These are phyloP conservation scores for Mycotypha africana DNA, from an alignment of 371 early-diverging fungal genomes.

Conservation along the genomic window DNA sequence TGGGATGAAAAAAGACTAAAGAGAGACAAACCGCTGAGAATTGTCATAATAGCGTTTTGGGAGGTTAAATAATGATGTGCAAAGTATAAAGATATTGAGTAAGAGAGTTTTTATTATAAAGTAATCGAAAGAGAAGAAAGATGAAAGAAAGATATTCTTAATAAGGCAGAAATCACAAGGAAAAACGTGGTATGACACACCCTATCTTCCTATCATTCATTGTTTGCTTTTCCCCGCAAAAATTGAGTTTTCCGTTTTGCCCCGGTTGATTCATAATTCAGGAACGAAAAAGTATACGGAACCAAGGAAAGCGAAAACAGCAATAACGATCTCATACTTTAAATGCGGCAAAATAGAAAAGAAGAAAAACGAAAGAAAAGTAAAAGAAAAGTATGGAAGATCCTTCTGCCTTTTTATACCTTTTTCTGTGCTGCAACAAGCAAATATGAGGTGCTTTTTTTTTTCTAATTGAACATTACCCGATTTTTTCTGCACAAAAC, in stretches of 20 bases:
- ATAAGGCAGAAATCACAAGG: not conserved
- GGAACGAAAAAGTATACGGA: not conserved
- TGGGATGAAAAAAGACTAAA: slow-evolving; percentile 27
- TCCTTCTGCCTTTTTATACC: slow-evolving; percentile 2
- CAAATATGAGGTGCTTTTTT: slow-evolving; percentile 6
- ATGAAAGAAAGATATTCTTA: not conserved
- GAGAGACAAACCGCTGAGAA: slow-evolving; percentile 20
- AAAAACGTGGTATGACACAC: slow-evolving; percentile 7
- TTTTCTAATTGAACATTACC: not conserved
- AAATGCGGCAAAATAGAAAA: not conserved
- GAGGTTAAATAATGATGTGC: not conserved
- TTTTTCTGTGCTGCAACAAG: not conserved
- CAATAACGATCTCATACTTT: too few relatives aligned
- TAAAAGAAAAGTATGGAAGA: not conserved
- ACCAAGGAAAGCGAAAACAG: not conserved
- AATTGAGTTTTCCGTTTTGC: slow-evolving; percentile 11
- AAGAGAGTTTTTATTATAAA: too few relatives aligned
- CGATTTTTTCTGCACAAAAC: too few relatives aligned
- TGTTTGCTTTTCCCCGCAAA: slow-evolving; percentile 1
- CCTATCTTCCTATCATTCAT: slow-evolving; percentile 1
- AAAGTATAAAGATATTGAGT: slow-evolving; percentile 3
- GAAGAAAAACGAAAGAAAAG: not conserved
- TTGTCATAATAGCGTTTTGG: slow-evolving; percentile 24
- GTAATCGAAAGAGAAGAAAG: slow-evolving; percentile 4
- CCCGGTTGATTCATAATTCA: slow-evolving; percentile 28